A percentile compares a stretch with the other conserved stretches of the same genome.
phyloP scores from a whole-genome alignment of 1,139 yeast genomes.

The Sugiyamaella castrensis region DNA sequence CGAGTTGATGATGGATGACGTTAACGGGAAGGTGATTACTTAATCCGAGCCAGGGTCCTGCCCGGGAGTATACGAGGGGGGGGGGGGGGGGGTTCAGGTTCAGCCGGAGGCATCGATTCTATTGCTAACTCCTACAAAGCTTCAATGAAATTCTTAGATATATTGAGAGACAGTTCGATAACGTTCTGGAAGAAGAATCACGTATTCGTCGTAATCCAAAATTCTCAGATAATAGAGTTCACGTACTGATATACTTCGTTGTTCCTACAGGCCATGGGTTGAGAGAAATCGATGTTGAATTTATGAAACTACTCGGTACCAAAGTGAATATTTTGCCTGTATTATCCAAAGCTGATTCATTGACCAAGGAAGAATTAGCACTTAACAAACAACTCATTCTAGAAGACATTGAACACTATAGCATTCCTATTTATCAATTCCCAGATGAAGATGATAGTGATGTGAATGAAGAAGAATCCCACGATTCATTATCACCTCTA shows the following conservation, averaged over 20 bases:
- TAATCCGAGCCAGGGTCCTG: too few species aligned
- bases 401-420: slow-evolving; percentile 76
- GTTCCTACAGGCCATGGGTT: slow-evolving; percentile 77
- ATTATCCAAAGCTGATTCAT: slow-evolving; percentile 79
- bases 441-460: slow-evolving; percentile 46
- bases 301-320: slow-evolving; percentile 74
- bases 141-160: slow-evolving; percentile 71
- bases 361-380: slow-evolving; percentile 73
- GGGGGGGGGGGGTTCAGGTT: too few species aligned
- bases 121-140: slow-evolving; percentile 34
- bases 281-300: slow-evolving; percentile 69
- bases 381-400: slow-evolving; percentile 62
- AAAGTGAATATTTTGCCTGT: slow-evolving; percentile 88
- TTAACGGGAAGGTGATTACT: too few species aligned
- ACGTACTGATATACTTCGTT: slow-evolving; percentile 66
- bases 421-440: slow-evolving; percentile 84
- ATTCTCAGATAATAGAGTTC: slow-evolving; percentile 73
- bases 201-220: slow-evolving; percentile 86
- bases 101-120: too few species aligned
- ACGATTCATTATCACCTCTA: slow-evolving; percentile 68
- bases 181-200: slow-evolving; percentile 90
- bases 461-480: slow-evolving; percentile 38
- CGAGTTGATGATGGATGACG: too few species aligned
- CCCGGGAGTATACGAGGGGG: too few species aligned
- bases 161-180: slow-evolving; percentile 88